A percentile compares a stretch with the other conserved stretches of the same genome.
These are phyloP conservation scores for Aureobasidium sp. DNA, from an alignment of 2,329 filamentous ascomycete species.

Conservation along the genomic window DNA sequence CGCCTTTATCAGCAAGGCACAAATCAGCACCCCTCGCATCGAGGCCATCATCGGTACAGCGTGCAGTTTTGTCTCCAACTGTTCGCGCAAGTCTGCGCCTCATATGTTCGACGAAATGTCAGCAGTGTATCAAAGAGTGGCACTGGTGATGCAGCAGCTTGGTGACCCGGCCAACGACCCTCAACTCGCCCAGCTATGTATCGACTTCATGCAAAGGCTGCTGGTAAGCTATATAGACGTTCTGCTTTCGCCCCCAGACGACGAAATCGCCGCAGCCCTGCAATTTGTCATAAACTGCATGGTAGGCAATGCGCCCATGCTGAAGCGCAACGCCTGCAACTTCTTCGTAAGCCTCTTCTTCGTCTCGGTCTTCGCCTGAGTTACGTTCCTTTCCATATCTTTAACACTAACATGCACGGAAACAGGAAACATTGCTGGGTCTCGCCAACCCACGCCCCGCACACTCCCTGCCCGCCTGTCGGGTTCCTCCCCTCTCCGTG, in stretches of 20 bases:
- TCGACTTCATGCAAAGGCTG: constrained; percentile 63
- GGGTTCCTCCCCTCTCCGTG: constrained; percentile 27
- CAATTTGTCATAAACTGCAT: constrained; percentile 65
- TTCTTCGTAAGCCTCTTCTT: constrained; percentile 53
- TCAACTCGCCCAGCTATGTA: constrained; percentile 65
- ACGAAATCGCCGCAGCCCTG: constrained; percentile 60
- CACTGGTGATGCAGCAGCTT: constrained; percentile 56
- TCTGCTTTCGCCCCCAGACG: constrained; percentile 53
- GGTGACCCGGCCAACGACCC: constrained; percentile 58
- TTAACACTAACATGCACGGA: no score
- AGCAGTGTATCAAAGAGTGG: constrained; percentile 54
- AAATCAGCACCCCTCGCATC: constrained; percentile 56
- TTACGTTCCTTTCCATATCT: neutral
- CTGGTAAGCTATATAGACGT: constrained; percentile 55
- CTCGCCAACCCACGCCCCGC: constrained; percentile 24
- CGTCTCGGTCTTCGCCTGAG: neutral
- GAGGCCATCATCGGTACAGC: constrained; percentile 65
- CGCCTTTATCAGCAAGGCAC: constrained; percentile 51
- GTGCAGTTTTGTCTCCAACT: constrained; percentile 53
- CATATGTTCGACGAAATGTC: constrained; percentile 45
- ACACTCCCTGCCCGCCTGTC: constrained; percentile 24
- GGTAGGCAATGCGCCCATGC: constrained; percentile 63
- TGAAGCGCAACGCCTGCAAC: constrained; percentile 65
- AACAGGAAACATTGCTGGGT: constrained; percentile 20
- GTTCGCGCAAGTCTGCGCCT: constrained; percentile 32